Percentiles rank a stretch among this genome's conserved stretches.
phyloP scores from a whole-genome alignment of 768 basidiomycete species.

The Termitomyces bulborhizus region DNA sequence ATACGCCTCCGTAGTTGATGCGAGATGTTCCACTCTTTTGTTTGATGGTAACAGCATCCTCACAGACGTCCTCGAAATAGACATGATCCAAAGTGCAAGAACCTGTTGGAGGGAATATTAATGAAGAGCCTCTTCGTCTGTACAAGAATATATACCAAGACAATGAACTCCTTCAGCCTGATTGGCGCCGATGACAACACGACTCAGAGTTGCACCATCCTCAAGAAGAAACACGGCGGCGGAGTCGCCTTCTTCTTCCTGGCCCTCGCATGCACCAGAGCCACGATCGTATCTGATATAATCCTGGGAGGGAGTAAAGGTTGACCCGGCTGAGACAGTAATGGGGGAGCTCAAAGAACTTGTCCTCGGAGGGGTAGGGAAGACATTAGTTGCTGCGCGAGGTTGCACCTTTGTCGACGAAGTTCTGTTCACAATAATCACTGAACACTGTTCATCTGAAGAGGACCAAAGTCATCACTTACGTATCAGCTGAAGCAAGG shows the following conservation, averaged over 20 bases:
- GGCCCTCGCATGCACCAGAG: conserved; percentile 30
- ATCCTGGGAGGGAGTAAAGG: conserved; percentile 28
- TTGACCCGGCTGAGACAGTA: conserved; percentile 24
- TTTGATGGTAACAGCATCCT: conserved; percentile 28
- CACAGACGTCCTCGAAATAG: conserved; percentile 21
- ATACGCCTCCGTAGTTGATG: conserved; percentile 32
- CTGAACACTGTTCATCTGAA: not conserved
- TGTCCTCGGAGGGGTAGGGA: conserved; percentile 29
- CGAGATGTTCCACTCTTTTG: conserved; percentile 29
- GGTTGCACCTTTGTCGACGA: conserved; percentile 14
- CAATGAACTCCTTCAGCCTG: conserved; percentile 37
- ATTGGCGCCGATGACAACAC: conserved; percentile 33
- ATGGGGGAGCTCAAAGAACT: conserved; percentile 28
- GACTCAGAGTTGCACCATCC: conserved; percentile 33
- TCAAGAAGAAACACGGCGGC: conserved; percentile 35
- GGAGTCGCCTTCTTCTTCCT: conserved; percentile 31
- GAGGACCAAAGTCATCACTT: not conserved
- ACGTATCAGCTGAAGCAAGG: conserved; percentile 7
- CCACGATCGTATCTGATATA: conserved; percentile 34
- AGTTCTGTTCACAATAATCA: not conserved
- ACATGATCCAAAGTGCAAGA: conserved; percentile 19
- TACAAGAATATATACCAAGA: conserved; percentile 19
- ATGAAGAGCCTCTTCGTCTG: conserved; percentile 13
- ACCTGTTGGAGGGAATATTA: not conserved
- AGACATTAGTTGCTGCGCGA: conserved; percentile 29